Base-by-base conservation (phyloP, 768 basidiomycete genomes). In the Mycena sanguinolenta region DNA sequence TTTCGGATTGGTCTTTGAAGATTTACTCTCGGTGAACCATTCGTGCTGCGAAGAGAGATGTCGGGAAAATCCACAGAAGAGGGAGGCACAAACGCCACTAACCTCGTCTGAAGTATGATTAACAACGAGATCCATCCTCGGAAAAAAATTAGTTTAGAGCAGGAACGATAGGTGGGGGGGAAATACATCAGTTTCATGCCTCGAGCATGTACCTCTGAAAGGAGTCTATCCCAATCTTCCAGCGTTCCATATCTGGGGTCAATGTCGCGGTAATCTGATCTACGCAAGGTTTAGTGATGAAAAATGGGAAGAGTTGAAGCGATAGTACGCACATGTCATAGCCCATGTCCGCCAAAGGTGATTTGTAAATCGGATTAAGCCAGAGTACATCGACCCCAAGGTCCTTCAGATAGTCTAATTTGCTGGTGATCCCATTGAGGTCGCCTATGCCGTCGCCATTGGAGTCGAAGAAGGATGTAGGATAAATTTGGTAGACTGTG, bases 121-220 rank as follows among this genome's bases (percentile, higher is more conserved):
- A 10, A 90, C 89, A 30, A 93, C 93, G 1, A 94, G 85, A 75
- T 94, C 92, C 89, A 92, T 92, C 80, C 91, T 82, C 91, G 87
- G 75, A 92, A 92, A 17, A n/a, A 38, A 7, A 7, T 91, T 76
- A 27, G 46, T 30, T 36, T 27, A 21, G 27, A 32, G 27, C 9
- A 49, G 21, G 21, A 32, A 50, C 2, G 23, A 17, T 32, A 44
- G 17, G 27, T 62, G 5, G 53, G 30, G 9, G 17, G 14, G 27
- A 50, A 32, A 54, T 73, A 90, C 89, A 94, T 86, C 23, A 93
- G 83, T 75, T 92, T 92, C 88, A 94, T 91, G 0, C 89, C 91
- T 39, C 88, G 82, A 28, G 86, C 77, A 69, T 93, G 91, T 16
- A 87, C 81, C 2, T 85, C 88, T 30, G 84, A 78, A 44, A 90